Base-by-base conservation (phyloP, 2,329 filamentous ascomycete species). In the Microsporum ferrugineum region DNA sequence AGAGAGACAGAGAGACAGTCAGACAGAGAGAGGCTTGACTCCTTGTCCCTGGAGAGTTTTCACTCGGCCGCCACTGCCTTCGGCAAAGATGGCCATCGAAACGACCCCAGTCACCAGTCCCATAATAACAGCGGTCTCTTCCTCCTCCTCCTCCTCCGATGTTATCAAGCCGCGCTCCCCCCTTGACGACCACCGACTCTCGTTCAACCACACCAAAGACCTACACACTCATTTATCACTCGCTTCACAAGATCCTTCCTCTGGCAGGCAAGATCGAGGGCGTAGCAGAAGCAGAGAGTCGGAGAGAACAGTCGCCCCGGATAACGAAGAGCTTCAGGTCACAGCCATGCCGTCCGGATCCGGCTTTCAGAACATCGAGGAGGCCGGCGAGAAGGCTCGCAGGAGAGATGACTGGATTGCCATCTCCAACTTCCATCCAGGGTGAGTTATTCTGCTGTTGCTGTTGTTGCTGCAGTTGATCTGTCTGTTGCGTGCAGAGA, bases 351-450 rank as follows among this genome's bases (percentile, higher is more conserved):
- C 49, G 29, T 53, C 49, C 27, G 49, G 49, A n/a, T 53, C 49
- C 14, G 49, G 49, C 31, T 53, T 53, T n/a, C 49, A 53, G 29
- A 53, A 53, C 49, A 53, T 53, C 49, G 49, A 53, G 29, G 49
- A 53, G 49, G 49, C 27, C 10, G 49, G 55, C 10, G 41, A 47
- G 57, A 59, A 47, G 57, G 38, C 38, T 27, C 57, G 62, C 2
- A 33, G 51, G 36, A 57, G 63, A 56, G 63, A 65, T 53, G 56
- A 63, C 62, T 65, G 63, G 63, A 58, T 63, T 51, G 60, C 57
- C 49, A 65, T 65, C 45, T 60, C 63, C 33, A 65, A 65, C 41
- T 65, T 65, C 49, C 61, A 65, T 43, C 63, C 63, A 39, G 63
- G 63, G 63, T 65, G 55, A 49, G 61, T 59, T 23, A 23, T 23